Base-by-base conservation (phyloP, 352 stramenopile genomes). In the Globisporangium splendens region DNA sequence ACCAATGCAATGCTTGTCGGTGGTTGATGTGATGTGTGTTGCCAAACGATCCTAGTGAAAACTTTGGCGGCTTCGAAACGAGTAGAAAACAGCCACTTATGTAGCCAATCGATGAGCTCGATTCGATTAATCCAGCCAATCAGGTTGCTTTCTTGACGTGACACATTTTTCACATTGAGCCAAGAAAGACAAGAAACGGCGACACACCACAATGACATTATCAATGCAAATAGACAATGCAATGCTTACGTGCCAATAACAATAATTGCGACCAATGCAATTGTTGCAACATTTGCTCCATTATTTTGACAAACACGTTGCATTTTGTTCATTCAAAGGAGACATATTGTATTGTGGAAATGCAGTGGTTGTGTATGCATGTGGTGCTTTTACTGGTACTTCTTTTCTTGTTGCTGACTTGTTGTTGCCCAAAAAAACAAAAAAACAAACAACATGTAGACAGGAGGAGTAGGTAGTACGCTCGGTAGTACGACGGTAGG, bases 341-440 rank as follows among this genome's bases (percentile, higher is more conserved):
- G 5, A 31, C 2, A 31, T 31, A 6, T 2, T 31, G 5, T 31
- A 31, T 5, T 2, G 24, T 5, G 24, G 24, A 31, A 6, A 31
- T 31, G 24, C 24, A 2, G 24, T 5, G 5, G 24, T 31, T 31
- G 24, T 31, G 5, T 42, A n/a, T 43, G 48, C 3, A 31, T 54
- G 28, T 12, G 48, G 39, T 43, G 42, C 42, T 20, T 46, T 57
- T 21, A 24, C 12, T 35, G 8, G 18, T 14, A 48, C 39, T 50
- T 28, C 12, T 50, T 4, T 49, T n/a, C 52, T 39, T 35, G 28
- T n/a, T 51, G 46, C 46, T 24, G 24, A 51, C 46, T 24, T 51
- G 20, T 35, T 51, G 13, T 13, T 15, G 15, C 6, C 46, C 11
- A 51, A 51, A 51, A 44, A 44, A 44, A 35, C 28, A 35, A 35